Conservation (phyloP, 257 asterid genomes). For the Verbascum thapsus region DNA sequence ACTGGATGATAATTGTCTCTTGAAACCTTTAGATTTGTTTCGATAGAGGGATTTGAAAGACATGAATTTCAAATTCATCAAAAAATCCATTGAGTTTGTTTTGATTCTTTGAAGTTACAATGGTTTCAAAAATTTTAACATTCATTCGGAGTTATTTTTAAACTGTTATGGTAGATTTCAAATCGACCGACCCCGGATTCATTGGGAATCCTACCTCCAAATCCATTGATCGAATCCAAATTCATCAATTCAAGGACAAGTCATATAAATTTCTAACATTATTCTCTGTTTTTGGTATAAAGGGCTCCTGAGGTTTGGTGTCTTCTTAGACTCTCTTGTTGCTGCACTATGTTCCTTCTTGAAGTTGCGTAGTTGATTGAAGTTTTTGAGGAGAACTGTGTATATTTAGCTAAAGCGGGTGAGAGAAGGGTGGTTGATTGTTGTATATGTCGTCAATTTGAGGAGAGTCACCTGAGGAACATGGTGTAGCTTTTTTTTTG, state of each 20-base stretch:
- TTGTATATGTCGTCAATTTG: constrained; percentile 6
- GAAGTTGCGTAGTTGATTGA: constrained; percentile 8
- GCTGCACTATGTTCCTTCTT: neutral
- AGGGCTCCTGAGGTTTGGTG: constrained; percentile 5
- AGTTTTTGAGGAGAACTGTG: neutral
- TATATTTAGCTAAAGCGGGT: neutral
- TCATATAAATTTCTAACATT: neutral
- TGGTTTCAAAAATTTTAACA: too few relatives aligned
- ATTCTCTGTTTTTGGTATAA: neutral
- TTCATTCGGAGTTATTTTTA: too few relatives aligned
- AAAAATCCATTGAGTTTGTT: too few relatives aligned
- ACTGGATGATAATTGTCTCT: neutral
- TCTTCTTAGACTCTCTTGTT: neutral
- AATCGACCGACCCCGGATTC: too few relatives aligned
- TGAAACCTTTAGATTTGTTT: neutral
- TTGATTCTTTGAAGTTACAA: too few relatives aligned
- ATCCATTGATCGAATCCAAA: too few relatives aligned
- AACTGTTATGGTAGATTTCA: too few relatives aligned
- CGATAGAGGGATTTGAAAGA: too few relatives aligned
- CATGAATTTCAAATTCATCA: too few relatives aligned
- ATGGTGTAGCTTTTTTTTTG: constrained; percentile 1
- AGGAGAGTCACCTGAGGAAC: constrained; percentile 2
- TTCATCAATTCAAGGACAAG: too few relatives aligned
- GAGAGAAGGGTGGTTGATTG: neutral
- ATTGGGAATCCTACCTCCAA: too few relatives aligned